These are phyloP conservation scores for Wakefieldia striispora DNA, from an alignment of 768 basidiomycete genomes.

Conservation along the genomic window DNA sequence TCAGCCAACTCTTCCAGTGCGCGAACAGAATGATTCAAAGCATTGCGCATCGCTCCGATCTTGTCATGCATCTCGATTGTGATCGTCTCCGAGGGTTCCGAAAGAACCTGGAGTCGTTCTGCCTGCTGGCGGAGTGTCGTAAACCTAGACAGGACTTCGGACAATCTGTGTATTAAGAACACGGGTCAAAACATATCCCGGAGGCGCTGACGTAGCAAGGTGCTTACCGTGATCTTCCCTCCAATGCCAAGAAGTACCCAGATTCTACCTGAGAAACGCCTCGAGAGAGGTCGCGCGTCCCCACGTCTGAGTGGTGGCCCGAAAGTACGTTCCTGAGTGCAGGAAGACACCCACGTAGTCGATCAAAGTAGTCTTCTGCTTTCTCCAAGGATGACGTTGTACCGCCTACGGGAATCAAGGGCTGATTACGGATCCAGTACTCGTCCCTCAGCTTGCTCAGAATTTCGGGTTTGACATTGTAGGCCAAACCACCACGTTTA, in stretches of 20 bases:
- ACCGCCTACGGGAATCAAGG: conserved; percentile 31
- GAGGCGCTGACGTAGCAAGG: neutral
- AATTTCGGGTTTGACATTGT: conserved; percentile 68
- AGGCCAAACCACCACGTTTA: conserved; percentile 72
- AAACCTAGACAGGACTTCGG: conserved; percentile 17
- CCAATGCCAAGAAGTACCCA: conserved; percentile 64
- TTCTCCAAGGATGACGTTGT: conserved; percentile 34
- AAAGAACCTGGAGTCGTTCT: conserved; percentile 21
- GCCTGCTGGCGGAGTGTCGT: conserved; percentile 12
- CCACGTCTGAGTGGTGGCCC: conserved; percentile 76
- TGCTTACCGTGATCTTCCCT: conserved; percentile 61
- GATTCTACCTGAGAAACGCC: conserved; percentile 79
- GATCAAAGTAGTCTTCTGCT: conserved; percentile 61
- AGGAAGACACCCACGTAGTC: conserved; percentile 64
- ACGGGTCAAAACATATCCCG: neutral
- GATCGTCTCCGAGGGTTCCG: conserved; percentile 20
- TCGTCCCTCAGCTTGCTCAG: conserved; percentile 53
- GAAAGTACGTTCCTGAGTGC: conserved; percentile 58
- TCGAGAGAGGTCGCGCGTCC: conserved; percentile 83
- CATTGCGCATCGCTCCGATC: conserved; percentile 18
- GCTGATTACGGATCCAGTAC: conserved; percentile 68
- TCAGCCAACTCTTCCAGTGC: conserved; percentile 39
- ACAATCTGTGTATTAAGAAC: conserved; percentile 10
- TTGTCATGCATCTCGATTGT: conserved; percentile 10
- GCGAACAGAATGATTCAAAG: conserved; percentile 18